Evolutionary conservation across 2,329 filamentous ascomycete genomes (phyloP), one percentile per base, ranked within the genome.

Genomic region (Colletotrichum lindemuthianum): DNA sequence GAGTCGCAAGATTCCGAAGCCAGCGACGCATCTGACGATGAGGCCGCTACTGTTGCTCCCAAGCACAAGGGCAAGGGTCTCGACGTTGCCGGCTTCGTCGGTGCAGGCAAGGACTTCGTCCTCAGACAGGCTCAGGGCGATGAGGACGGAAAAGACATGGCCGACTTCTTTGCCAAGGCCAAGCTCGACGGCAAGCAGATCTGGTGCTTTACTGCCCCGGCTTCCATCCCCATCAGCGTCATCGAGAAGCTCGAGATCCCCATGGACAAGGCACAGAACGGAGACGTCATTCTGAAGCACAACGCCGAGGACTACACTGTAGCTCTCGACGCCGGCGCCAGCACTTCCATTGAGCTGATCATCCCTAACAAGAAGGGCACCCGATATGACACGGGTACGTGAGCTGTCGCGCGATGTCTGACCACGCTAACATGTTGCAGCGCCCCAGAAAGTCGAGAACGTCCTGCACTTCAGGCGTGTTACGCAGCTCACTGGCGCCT

Each of bases 181-280:
- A 85, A 86, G 69, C 74, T 90, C 8, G 79, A 87, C 60, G 89
- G 89, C 67, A 93, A 92, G 79, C 88, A 93, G 73, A 81, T 93
- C 64, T 94, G 91, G 91, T 92, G 93, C 74, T 92, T 94, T 70
- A 92, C 89, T 9, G 88, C 90, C 4, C 91, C 91, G 2, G 85
- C 88, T 6, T 87, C 86, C 10, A 79, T 93, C 3, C 87, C 90
- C n/a, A 83, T 93, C 60, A 87, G 86, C 10, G 82, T 90, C 1
- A 78, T 93, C 50, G 85, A 88, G 72, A 83, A 89, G 68, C 79
- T 92, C 66, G 84, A 88, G 41, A 84, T 92, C 45, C 83, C 83
- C 9, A 73, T 87, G 70, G 84, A 87, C 60, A 81, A 84, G 56
- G 82, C 84, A 2, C 78, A 83, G 64, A 77, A 81, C 2, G 85